Evolutionary conservation across 139 green algal genomes (phyloP), one percentile per base, ranked within the genome.

Genomic region (Haematococcus lacustris): DNA sequence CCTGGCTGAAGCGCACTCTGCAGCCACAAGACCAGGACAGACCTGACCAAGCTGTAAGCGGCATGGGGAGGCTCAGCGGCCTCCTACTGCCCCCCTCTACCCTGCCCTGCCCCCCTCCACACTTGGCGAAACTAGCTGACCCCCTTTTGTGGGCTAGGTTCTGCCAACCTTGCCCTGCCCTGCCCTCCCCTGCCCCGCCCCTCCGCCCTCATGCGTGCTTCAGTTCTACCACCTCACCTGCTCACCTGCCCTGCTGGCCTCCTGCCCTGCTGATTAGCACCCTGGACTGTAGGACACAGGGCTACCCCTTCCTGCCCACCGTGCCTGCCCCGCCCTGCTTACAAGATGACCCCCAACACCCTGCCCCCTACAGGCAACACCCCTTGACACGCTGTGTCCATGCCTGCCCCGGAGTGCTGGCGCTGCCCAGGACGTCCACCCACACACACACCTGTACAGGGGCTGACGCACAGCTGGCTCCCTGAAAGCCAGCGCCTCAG

Each of bases 1-100:
- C 25, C 68, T 85, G 71, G 39, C 17, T 33, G 68, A 85, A 85
- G 32, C 76, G 73, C 53, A 85, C 80, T 53, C 76, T 82, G 71
- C 21, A 43, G 34, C 26, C 26, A 71, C 38, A 28, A 17, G 9
- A 57, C 47, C 47, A 17, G 13, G 9, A 26, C 57, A 21, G 26
- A 32, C 6, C 59, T 34, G 28, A 32, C 59, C 26, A 32, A 33
- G 70, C 33, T 13, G 17, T 51, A 62, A 64, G n/a, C 39, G 39
- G 47, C 13, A 57, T 28, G 21, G 47, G 13, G 47, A 28, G 13
- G 47, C 13, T 57, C 30, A 23, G 53, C 53, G 53, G 9, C 21
- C 9, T 64, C 53, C 30, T 35, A 35, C 9, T 26, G 53, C 53
- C 26, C 4, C 53, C 30, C 17, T 7, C 33, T 4, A 64, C 21